phyloP scores from a whole-genome alignment of 176 grass and related monocot genomes.

The Triticum aestivum region DNA sequence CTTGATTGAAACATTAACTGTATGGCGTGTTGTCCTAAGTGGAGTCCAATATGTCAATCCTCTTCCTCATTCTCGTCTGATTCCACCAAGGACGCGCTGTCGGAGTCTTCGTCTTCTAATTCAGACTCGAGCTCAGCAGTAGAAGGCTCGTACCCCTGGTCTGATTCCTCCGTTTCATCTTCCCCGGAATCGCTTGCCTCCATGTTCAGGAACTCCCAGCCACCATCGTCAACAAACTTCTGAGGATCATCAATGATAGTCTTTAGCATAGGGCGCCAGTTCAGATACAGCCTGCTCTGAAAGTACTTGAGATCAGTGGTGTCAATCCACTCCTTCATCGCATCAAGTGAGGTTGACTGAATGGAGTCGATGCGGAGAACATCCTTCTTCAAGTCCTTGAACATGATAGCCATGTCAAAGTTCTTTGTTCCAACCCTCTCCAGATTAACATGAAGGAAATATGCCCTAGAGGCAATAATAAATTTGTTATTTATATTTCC shows the following conservation, averaged over 20 bases:
- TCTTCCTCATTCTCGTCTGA: too few species aligned
- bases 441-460: constrained; percentile 34
- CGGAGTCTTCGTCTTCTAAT: constrained; percentile 57
- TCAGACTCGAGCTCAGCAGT: constrained; percentile 70
- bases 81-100: neutral
- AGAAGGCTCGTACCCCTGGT: constrained; percentile 75
- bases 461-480: too few species aligned
- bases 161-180: constrained; percentile 69
- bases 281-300: constrained; percentile 82
- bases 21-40: too few species aligned
- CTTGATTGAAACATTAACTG: too few species aligned
- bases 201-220: constrained; percentile 92
- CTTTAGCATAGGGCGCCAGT: constrained; percentile 88
- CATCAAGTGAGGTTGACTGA: constrained; percentile 58
- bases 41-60: too few species aligned
- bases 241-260: constrained; percentile 78
- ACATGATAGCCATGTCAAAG: constrained; percentile 92
- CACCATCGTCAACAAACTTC: constrained; percentile 80
- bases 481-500: too few species aligned
- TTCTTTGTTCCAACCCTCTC: constrained; percentile 84
- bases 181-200: constrained; percentile 84
- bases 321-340: constrained; percentile 93
- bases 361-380: constrained; percentile 87
- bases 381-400: constrained; percentile 88
- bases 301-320: constrained; percentile 91